phyloP scores from a whole-genome alignment of 2,329 filamentous ascomycete species.

The Thielaviopsis populi region DNA sequence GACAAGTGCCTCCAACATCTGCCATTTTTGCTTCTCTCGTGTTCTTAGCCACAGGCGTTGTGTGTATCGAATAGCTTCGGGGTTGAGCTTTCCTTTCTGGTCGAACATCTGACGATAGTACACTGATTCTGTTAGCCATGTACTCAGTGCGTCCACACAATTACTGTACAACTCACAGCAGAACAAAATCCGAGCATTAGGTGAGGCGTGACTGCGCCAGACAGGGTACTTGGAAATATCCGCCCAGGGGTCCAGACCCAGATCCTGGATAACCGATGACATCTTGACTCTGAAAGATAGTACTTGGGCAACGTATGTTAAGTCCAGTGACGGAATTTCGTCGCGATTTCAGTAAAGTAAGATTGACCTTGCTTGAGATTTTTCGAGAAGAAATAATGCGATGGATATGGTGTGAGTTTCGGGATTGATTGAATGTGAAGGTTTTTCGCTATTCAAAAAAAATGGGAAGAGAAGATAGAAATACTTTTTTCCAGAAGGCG shows the following conservation, averaged over 20 bases:
- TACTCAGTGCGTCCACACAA: no score
- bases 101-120: constrained; percentile 7
- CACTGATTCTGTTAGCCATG: background rate
- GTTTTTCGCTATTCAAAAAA: no score
- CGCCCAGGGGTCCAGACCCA: background rate
- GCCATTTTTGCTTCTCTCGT: constrained; percentile 3
- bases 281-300: background rate
- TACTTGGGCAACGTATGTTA: no score
- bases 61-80: background rate
- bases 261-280: background rate
- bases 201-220: background rate
- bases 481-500: no score
- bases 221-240: background rate
- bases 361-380: no score
- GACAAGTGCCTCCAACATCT: constrained; percentile 1
- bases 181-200: constrained; percentile 1
- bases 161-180: background rate
- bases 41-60: background rate
- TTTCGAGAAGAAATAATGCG: no score
- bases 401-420: no score
- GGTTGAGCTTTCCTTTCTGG: background rate
- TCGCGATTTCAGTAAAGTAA: no score
- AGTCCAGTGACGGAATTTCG: no score
- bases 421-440: no score
- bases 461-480: no score